Evolutionary conservation across 331 rosid genomes (phyloP), one percentile per base, ranked within the genome.

Genomic region (Stylosanthes scabra): DNA sequence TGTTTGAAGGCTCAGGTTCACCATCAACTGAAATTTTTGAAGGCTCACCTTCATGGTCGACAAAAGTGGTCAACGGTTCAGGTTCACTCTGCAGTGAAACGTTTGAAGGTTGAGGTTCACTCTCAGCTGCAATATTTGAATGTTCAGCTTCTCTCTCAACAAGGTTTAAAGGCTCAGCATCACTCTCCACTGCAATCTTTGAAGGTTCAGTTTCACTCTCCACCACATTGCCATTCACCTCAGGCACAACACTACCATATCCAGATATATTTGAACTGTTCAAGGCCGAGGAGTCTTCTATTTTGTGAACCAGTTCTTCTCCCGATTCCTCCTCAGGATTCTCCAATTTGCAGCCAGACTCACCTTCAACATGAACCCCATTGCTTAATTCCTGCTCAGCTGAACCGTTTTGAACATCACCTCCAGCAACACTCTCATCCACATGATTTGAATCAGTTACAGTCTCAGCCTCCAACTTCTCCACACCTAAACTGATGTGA

Each of bases 291-390:
- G 63, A 34, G 6, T 78, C 49, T 59, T 83, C 78, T 40, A 40
- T 66, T 72, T 74, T 71, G 51, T 71, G 59, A 66, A 56, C 82
- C 27, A 75, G 57, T 73, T 77, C 73, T 66, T 42, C 68, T 57
- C 59, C 76, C 29, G 64, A 45, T 28, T 46, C 80, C 60, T 59
- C 72, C 39, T 29, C 80, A 55, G 67, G 70, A 49, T 3, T 70
- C 70, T 63, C 82, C 4, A 2, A 9, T 55, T 73, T 44, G n/a
- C 31, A 29, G 50, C 2, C 71, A 2, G 41, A 29, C 37, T 75
- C 54, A 15, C 54, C 82, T 70, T 66, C 80, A 42, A 16, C 15
- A 49, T 56, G 67, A 71, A 77, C 28, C 69, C 47, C 59, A 39
- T 76, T 68, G 47, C 59, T 51, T 54, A 25, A 40, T 37, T 65